A percentile compares a stretch with the other conserved stretches of the same genome.
Evolutionary conservation across 2,329 filamentous ascomycete genomes (phyloP).

Genomic region (Aspergillus uvarum): DNA sequence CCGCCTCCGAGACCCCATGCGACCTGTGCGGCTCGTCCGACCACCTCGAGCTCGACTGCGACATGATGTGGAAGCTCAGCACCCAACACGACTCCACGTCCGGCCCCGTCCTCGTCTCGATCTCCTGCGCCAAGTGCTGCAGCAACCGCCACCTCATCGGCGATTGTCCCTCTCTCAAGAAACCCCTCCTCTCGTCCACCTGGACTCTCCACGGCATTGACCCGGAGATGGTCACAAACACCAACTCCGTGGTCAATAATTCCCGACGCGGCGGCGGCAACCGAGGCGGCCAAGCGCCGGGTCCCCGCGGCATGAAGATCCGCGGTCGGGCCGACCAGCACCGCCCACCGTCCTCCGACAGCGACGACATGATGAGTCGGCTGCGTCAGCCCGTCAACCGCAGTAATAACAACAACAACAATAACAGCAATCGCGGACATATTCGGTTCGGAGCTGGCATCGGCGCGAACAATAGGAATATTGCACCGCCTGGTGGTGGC

Average conservation of each 20-base stretch:
- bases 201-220: conserved; percentile 43
- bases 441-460: conserved; percentile 38
- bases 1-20: conserved; percentile 56
- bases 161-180: conserved; percentile 41
- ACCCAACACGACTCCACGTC: conserved; percentile 21
- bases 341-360: conserved; percentile 31
- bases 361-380: conserved; percentile 36
- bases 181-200: conserved; percentile 33
- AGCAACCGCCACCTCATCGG: conserved; percentile 46
- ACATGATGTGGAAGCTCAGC: conserved; percentile 56
- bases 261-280: conserved; percentile 12
- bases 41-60: conserved; percentile 62
- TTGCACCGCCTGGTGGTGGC: conserved; percentile 24
- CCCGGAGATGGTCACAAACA: conserved; percentile 39
- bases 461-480: conserved; percentile 26
- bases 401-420: conserved; percentile 16
- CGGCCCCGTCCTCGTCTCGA: conserved; percentile 39
- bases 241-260: conserved; percentile 29
- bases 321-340: conserved; percentile 36
- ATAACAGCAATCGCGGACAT: conserved; percentile 28
- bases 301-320: conserved; percentile 32
- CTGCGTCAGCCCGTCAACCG: conserved; percentile 28
- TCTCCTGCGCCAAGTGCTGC: conserved; percentile 46
- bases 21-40: conserved; percentile 57
- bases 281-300: conserved; percentile 20